Percentiles rank a stretch among this genome's conserved stretches.
These are phyloP conservation scores for Arctostaphylos glauca DNA, from an alignment of 148 eudicot genomes.

Conservation along the genomic window DNA sequence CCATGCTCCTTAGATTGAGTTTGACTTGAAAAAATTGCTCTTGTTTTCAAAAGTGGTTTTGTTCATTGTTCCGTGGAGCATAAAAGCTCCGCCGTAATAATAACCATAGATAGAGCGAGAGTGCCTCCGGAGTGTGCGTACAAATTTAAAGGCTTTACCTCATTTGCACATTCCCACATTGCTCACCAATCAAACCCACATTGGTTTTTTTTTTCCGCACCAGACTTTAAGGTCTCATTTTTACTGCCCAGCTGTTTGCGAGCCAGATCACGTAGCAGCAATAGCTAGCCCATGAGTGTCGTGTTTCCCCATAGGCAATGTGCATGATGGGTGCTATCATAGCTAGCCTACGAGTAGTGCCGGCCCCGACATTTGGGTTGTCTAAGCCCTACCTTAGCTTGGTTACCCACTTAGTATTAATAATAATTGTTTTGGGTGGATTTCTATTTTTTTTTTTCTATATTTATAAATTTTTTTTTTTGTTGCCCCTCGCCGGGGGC, in stretches of 20 bases:
- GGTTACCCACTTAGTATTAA: too few species aligned
- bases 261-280: background rate
- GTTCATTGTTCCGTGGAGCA: background rate
- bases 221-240: background rate
- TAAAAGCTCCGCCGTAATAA: background rate
- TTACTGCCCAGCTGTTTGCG: background rate
- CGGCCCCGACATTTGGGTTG: too few species aligned
- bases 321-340: too few species aligned
- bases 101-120: background rate
- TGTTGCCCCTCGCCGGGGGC: too few species aligned
- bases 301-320: too few species aligned
- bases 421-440: too few species aligned
- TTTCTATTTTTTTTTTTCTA: too few species aligned
- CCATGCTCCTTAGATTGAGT: background rate
- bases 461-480: too few species aligned
- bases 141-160: background rate
- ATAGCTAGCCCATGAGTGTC: background rate
- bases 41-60: background rate
- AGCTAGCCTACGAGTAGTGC: too few species aligned
- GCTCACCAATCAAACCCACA: background rate
- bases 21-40: background rate
- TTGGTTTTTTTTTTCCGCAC: background rate
- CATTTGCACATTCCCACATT: background rate
- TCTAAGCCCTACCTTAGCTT: too few species aligned
- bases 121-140: background rate